Base-by-base conservation (phyloP, 2,329 filamentous ascomycete species). In the Arthrobotrys megalospora region DNA sequence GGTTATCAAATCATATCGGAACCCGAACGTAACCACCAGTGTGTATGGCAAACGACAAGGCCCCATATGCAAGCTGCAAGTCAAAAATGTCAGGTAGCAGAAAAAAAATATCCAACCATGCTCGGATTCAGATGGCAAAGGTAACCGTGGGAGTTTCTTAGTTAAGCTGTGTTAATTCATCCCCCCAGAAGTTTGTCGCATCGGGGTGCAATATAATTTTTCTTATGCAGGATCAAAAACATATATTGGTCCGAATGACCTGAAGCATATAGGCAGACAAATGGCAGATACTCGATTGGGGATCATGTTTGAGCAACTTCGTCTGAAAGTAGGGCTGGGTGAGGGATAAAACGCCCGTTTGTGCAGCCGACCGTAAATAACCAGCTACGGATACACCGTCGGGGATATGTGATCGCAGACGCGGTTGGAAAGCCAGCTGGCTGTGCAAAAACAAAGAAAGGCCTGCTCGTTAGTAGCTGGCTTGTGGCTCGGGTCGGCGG, bases 321-420 rank as follows among this genome's bases (percentile, higher is more conserved):
- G 52, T 67, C 52, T 63, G 62, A 75, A 67, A 60, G 32, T 62
- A 38, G 36, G 55, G 55, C 50, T 55, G 47, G 32, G 62, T 68
- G 70, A 75, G 70, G 70, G 70, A 75, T 75, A 78, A 78, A 78
- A 38, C 14, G 67, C 75, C 55, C 75, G 75, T 64, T 71, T 68
- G 67, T 66, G 62, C 75, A 63, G 45, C 67, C 41, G 64, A 63
- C 14, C 34, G 16, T 7, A 14, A 53, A 21, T 36, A 43, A 24
- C 52, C 58, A 72, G 75, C 67, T 78, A 28, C 75, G 75, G 75
- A 63, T 43, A 62, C 67, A 78, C 75, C 75, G 67, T 72, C 53
- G 58, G 43, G 41, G 45, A 63, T 48, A 66, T 77, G 67, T 71
- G 45, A 71, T 66, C 43, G 66, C 73, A 62, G 43, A 55, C 58